Evolutionary conservation across 75 land plant genomes (phyloP).

Genomic region (Pseudotsuga menziesii): DNA sequence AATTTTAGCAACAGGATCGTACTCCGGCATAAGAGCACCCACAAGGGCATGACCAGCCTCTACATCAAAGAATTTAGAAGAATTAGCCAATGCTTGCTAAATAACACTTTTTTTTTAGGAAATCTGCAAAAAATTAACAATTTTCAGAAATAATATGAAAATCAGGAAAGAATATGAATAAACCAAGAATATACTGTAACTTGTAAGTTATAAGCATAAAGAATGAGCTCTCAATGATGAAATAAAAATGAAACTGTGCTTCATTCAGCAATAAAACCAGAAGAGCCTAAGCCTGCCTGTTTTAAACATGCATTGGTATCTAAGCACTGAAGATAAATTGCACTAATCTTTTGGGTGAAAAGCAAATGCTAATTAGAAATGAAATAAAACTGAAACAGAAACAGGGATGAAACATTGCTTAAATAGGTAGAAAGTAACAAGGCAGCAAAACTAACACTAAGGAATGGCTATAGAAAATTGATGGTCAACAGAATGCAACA

Average conservation of each 20-base stretch:
- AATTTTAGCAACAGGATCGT: conserved; percentile 99
- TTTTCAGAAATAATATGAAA: neutral
- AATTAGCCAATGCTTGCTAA: neutral
- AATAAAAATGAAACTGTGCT: neutral
- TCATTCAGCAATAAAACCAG: neutral
- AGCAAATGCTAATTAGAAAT: neutral
- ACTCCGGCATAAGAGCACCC: conserved; percentile 99
- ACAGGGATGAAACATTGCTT: no score
- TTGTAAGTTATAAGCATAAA: neutral
- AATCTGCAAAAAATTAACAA: neutral
- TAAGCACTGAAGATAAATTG: neutral
- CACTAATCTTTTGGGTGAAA: neutral
- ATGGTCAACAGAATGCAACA: no score
- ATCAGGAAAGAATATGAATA: neutral
- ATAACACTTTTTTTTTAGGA: neutral
- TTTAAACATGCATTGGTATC: neutral
- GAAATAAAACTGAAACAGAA: no score
- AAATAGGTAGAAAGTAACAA: no score
- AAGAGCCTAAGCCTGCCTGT: neutral
- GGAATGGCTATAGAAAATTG: no score
- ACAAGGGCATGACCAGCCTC: conserved; percentile 99
- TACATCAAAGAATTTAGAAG: conserved; percentile 6
- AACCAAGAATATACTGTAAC: neutral
- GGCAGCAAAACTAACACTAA: no score
- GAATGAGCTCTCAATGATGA: neutral